Evolutionary conservation across 169 alveolate genomes (phyloP).

Genomic region (Plasmodium gonderi): DNA sequence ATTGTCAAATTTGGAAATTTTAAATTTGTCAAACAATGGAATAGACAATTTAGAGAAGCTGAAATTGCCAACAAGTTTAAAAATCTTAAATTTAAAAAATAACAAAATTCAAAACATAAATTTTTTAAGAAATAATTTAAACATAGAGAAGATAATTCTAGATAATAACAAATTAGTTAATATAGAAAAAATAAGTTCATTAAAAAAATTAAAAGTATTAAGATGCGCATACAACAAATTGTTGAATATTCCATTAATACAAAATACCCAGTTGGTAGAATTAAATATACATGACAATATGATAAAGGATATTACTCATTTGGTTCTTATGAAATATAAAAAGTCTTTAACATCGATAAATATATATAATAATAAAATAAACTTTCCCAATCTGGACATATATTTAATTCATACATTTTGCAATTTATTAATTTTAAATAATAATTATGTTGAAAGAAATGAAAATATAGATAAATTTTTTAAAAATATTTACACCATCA

Average conservation of each 20-base stretch:
- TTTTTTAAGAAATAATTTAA: slow-evolving; percentile 6
- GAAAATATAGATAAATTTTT: slow-evolving; percentile 13
- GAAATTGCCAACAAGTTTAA: slow-evolving; percentile 24
- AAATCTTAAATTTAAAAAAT: slow-evolving; percentile 26
- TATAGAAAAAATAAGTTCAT: slow-evolving; percentile 2
- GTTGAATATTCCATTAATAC: slow-evolving; percentile 19
- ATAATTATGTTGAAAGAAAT: slow-evolving; percentile 11
- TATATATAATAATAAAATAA: slow-evolving; percentile 54
- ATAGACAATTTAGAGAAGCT: slow-evolving; percentile 14
- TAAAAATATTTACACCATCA: slow-evolving; percentile 48
- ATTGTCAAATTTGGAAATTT: slow-evolving; percentile 1
- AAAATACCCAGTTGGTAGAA: slow-evolving; percentile 20
- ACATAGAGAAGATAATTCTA: slow-evolving; percentile 17
- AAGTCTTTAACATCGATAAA: slow-evolving; percentile 8
- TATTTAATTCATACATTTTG: slow-evolving; percentile 42
- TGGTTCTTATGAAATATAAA: slow-evolving; percentile 29
- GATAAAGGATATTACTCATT: slow-evolving; percentile 34
- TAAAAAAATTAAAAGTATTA: slow-evolving; percentile 26
- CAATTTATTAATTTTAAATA: slow-evolving; percentile 39
- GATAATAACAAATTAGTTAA: slow-evolving; percentile 16
- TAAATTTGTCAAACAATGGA: slow-evolving; percentile 46
- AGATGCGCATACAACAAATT: slow-evolving; percentile 54
- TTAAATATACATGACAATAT: slow-evolving; percentile 44
- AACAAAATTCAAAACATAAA: slow-evolving; percentile 12
- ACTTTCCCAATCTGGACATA: slow-evolving; percentile 29